These are phyloP conservation scores for Asclepias syriaca DNA, from an alignment of 257 asterid species.

Conservation along the genomic window DNA sequence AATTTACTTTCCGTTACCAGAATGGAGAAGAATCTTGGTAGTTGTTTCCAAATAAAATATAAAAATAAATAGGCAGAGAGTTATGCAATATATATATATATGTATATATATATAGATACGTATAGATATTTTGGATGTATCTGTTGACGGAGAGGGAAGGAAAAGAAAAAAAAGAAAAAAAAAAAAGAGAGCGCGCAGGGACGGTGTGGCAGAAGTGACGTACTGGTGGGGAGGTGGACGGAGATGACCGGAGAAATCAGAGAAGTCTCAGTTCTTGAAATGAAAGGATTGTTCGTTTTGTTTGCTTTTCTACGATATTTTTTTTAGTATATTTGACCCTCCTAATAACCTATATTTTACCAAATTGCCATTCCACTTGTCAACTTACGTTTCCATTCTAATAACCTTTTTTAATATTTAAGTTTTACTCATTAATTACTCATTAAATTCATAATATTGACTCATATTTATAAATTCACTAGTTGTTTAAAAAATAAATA, in stretches of 20 bases:
- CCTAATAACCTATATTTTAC: not conserved
- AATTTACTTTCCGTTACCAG: not conserved
- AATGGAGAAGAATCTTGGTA: not conserved
- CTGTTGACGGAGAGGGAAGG: not conserved
- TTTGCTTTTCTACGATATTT: not conserved
- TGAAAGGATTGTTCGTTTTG: not conserved
- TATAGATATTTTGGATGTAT: not conserved
- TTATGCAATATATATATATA: no score
- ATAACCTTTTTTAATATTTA: no score
- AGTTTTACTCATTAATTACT: no score
- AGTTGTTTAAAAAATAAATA: no score
- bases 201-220: not conserved
- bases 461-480: no score
- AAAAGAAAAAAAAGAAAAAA: no score
- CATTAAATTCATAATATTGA: no score
- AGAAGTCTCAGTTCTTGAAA: constrained; percentile 2
- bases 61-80: not conserved
- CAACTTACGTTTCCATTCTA: no score
- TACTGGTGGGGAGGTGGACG: not conserved
- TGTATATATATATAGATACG: no score
- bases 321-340: not conserved
- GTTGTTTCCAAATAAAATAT: not conserved
- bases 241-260: not conserved
- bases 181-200: not conserved
- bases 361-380: not conserved